Base-by-base conservation (phyloP, 768 basidiomycete genomes). In the Rubroboletus satanas region DNA sequence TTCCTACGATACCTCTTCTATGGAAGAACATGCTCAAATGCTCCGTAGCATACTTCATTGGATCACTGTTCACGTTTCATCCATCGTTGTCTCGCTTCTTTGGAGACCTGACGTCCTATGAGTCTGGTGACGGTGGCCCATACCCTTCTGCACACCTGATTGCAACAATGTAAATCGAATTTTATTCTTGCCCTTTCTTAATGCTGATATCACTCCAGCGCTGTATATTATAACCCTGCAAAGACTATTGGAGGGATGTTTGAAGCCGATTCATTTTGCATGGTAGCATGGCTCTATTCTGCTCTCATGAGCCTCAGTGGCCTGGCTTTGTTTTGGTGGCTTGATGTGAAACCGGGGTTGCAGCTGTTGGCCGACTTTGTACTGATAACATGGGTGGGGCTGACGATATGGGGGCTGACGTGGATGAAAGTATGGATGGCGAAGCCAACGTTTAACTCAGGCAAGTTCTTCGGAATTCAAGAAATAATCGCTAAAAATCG, bases 361-460 rank as follows among this genome's bases (percentile, higher is more conserved):
- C 83, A 87, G 52, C 82, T 83, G 79, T 68, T 90, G 23, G 93
- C 85, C 0, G 90, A 94, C 60, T 63, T 80, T 39, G 67, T 91
- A 21, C 86, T 86, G 11, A 81, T 97, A 23, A 46, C 83, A 7
- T 97, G 90, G 90, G 79, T 99, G 55, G 94, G 90, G 5, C 61
- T 90, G 4, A 84, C 87, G 21, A 89, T 96, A 79, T 87, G 85
- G 46, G 66, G 79, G 4, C 69, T 98, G 17, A 92, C 94, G 1
- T 98, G 91, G 89, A 83, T 87, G 73, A 98, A 98, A 70, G 81
- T 90, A 2, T 92, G 88, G 85, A 92, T 98, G 80, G 79, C 76
- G 11, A 94, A 88, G 65, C 90, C 92, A 2, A 85, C 87, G 18
- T 97, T 93, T 64, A 93, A 93, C 63, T 87, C 91, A n/a, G 90